Evolutionary conservation across 164 flowering plant species (phyloP), one percentile per base, ranked within the genome.

Genomic region (Chimonanthus praecox): DNA sequence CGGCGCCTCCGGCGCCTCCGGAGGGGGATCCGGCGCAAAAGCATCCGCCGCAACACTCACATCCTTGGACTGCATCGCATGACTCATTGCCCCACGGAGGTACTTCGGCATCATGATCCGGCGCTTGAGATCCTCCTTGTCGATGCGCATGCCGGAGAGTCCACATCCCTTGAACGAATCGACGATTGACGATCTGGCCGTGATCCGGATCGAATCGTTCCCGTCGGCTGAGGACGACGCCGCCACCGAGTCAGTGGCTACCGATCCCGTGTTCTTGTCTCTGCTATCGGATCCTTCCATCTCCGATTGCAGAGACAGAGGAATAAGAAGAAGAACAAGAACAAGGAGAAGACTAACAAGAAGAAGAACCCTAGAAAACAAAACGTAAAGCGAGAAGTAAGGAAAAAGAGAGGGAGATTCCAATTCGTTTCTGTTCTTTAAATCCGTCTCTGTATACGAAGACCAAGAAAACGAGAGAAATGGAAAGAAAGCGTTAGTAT

Each of bases 141-240:
- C 90, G 66, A 94, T 82, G 67, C 88, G 75, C 1, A 88, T 48
- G 13, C 97, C 96, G 0, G 88, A 15, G 6, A 90, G 65, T 1
- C 91, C 93, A 75, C 94, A 90, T 0, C 85, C 88, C 62, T 79
- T 73, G 64, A 91, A 64, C 7, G 96, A 87, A 18, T 89, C 97
- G 8, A 90, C 81, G 61, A 91, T 47, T 47, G 98, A 92, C 5
- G 92, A 80, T 33, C 33, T 33, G 33, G 33, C 33, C 33, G 33
- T 33, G 1, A 33, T 33, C 33, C 33, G 33, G 33, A 33, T 1
- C 33, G 33, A 33, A 33, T 33, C 33, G 33, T 33, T 33, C 33
- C 33, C 33, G 33, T 33, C 33, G 33, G 33, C 43, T 97, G 70
- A 8, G 6, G 77, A 62, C 64, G 9, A 75, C 63, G 47, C 76